These are phyloP conservation scores for Amphirosellinia nigrospora DNA, from an alignment of 495 filamentous ascomycete species.

Conservation along the genomic window DNA sequence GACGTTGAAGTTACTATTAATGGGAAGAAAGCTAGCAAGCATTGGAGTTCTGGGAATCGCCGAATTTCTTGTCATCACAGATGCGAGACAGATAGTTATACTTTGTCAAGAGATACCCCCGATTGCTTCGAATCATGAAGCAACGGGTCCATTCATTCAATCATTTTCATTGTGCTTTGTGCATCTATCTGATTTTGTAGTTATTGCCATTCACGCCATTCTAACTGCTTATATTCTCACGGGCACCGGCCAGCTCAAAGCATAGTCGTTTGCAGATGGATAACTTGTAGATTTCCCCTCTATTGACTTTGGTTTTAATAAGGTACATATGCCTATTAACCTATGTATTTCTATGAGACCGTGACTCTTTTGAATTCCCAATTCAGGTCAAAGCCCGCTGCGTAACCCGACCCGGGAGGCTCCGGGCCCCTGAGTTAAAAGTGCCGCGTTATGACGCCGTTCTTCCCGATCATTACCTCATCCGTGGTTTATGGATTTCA, in stretches of 20 bases:
- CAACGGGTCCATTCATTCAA: conserved; percentile 14
- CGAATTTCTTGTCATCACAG: background rate
- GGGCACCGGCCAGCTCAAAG: background rate
- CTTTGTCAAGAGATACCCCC: conserved; percentile 40
- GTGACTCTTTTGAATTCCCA: background rate
- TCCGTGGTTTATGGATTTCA: too few relatives aligned
- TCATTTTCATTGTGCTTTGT: conserved; percentile 3
- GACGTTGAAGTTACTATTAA: background rate
- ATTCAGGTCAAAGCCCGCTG: conserved; percentile 4
- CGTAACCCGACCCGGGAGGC: conserved; percentile 25
- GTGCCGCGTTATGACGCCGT: background rate
- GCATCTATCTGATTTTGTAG: too few relatives aligned
- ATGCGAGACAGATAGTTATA: conserved; percentile 23
- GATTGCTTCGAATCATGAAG: conserved; percentile 35
- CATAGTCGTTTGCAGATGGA: background rate
- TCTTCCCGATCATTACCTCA: too few relatives aligned
- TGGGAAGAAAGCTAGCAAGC: conserved; percentile 6
- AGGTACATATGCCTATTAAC: conserved; percentile 1
- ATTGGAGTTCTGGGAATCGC: background rate
- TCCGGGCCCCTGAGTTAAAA: conserved; percentile 31
- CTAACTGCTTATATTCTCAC: too few relatives aligned
- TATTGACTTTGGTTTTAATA: conserved; percentile 9
- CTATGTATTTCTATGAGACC: background rate
- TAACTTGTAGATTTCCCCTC: background rate
- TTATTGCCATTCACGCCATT: too few relatives aligned